Conservation (phyloP, 2,329 filamentous ascomycete species). For the Anthostomella pinea region DNA sequence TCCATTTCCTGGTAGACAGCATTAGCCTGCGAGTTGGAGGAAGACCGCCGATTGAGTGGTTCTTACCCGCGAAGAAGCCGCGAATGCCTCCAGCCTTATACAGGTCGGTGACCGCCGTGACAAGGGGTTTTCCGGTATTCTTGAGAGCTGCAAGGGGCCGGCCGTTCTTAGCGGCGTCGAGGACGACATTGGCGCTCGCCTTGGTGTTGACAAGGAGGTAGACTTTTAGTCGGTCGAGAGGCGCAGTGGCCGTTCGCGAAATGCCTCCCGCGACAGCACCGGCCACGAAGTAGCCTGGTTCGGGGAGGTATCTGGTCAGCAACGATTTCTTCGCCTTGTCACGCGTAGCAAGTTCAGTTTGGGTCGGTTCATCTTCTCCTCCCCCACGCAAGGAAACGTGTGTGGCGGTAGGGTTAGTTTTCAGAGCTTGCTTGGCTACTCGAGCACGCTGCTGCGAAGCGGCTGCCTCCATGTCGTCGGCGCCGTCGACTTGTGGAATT, state of each 20-base stretch:
- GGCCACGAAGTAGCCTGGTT: slow-evolving; percentile 96
- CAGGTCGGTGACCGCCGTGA: slow-evolving; percentile 71
- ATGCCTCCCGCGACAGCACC: slow-evolving; percentile 92
- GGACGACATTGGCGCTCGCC: slow-evolving; percentile 51
- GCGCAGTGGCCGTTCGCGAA: slow-evolving; percentile 91
- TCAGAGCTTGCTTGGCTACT: slow-evolving; percentile 9
- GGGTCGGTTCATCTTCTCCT: no score
- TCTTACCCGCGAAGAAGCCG: slow-evolving; percentile 87
- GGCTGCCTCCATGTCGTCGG: slow-evolving; percentile 16
- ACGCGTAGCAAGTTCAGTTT: slow-evolving; percentile 33
- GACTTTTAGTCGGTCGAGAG: slow-evolving; percentile 94
- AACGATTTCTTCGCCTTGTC: slow-evolving; percentile 42
- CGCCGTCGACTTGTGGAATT: slow-evolving; percentile 12
- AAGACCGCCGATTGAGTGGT: not conserved
- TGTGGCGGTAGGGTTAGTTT: slow-evolving; percentile 11
- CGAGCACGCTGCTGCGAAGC: slow-evolving; percentile 15
- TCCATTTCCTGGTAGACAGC: slow-evolving; percentile 70
- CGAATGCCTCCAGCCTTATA: slow-evolving; percentile 83
- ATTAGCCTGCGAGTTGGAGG: slow-evolving; percentile 8
- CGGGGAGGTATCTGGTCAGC: slow-evolving; percentile 69
- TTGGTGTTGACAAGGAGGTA: slow-evolving; percentile 91
- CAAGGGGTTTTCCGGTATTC: slow-evolving; percentile 66
- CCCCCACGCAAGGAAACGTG: no score
- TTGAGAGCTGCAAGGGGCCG: slow-evolving; percentile 62
- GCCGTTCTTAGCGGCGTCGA: slow-evolving; percentile 68